phyloP scores from a whole-genome alignment of 2,329 filamentous ascomycete species.

The Scedosporium boydii region DNA sequence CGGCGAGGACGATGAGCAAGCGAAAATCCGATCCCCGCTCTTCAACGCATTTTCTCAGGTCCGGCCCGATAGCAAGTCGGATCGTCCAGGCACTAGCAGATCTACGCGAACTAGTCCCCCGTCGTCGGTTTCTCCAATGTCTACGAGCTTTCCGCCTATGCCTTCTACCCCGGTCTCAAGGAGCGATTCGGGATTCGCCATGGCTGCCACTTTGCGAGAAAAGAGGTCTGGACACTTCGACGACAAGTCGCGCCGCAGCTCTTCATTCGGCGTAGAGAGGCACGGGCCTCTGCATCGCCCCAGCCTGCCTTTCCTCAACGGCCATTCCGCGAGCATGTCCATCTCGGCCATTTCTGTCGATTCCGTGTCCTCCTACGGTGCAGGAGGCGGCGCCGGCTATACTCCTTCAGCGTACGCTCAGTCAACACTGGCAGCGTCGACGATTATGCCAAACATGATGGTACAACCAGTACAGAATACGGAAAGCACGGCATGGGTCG shows the following conservation, averaged over 20 bases:
- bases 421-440: slow-evolving; percentile 77
- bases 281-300: slow-evolving; percentile 58
- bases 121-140: slow-evolving; percentile 65
- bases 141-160: slow-evolving; percentile 65
- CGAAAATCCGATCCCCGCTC: slow-evolving; percentile 51
- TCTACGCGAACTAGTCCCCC: slow-evolving; percentile 53
- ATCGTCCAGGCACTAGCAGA: slow-evolving; percentile 69
- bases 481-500: slow-evolving; percentile 72
- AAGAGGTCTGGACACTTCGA: slow-evolving; percentile 94
- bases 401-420: slow-evolving; percentile 77
- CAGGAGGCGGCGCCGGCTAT: slow-evolving; percentile 53
- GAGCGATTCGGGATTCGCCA: slow-evolving; percentile 82
- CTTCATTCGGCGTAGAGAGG: slow-evolving; percentile 79
- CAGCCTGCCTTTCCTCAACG: slow-evolving; percentile 63
- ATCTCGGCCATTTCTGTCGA: slow-evolving; percentile 51
- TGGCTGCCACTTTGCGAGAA: slow-evolving; percentile 78
- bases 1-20: slow-evolving; percentile 48
- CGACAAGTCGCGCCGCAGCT: slow-evolving; percentile 72
- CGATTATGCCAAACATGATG: slow-evolving; percentile 77
- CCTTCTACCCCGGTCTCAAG: slow-evolving; percentile 73
- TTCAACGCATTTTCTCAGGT: slow-evolving; percentile 88
- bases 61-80: slow-evolving; percentile 56
- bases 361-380: slow-evolving; percentile 62
- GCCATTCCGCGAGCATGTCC: slow-evolving; percentile 49
- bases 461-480: slow-evolving; percentile 72